phyloP scores from a whole-genome alignment of 768 basidiomycete genomes.

The Mycena alexandri region DNA sequence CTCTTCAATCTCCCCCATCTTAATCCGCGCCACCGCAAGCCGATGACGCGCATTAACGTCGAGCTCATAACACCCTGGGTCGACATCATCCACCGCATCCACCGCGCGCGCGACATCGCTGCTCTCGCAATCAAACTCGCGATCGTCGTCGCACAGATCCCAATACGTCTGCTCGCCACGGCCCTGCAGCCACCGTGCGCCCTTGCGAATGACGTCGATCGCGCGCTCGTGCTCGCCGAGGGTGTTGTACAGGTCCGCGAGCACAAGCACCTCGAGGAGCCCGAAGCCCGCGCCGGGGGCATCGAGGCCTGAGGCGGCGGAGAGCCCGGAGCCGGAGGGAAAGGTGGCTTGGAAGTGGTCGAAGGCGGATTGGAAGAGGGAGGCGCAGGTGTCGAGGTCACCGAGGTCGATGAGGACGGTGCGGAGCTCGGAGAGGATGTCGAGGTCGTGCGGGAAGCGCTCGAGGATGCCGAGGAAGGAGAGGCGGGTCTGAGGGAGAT shows the following conservation, averaged over 20 bases:
- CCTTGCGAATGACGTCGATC: conserved; percentile 75
- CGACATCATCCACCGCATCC: conserved; percentile 60
- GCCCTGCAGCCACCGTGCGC: conserved; percentile 94
- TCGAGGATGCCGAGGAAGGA: conserved; percentile 81
- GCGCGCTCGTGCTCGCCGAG: conserved; percentile 77
- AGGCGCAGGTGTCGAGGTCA: conserved; percentile 73
- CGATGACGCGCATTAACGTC: conserved; percentile 87
- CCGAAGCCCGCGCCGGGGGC: conserved; percentile 67
- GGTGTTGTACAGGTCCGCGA: conserved; percentile 87
- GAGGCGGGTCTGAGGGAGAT: conserved; percentile 62
- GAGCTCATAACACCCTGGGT: conserved; percentile 70
- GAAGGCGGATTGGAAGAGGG: conserved; percentile 81
- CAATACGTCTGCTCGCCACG: conserved; percentile 79
- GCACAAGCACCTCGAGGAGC: conserved; percentile 79
- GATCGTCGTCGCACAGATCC: conserved; percentile 87
- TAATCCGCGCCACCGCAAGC: conserved; percentile 85
- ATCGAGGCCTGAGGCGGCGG: conserved; percentile 40
- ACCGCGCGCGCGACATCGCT: conserved; percentile 39
- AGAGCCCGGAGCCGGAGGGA: conserved; percentile 55
- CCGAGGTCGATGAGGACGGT: conserved; percentile 81
- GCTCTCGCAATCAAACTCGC: conserved; percentile 80
- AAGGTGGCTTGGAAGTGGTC: conserved; percentile 69
- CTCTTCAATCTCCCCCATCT: conserved; percentile 83
- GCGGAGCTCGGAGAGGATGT: conserved; percentile 82
- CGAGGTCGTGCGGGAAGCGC: conserved; percentile 82